These are phyloP conservation scores for Suhomyces sp. DNA, from an alignment of 805 yeast genomes.

Conservation along the genomic window DNA sequence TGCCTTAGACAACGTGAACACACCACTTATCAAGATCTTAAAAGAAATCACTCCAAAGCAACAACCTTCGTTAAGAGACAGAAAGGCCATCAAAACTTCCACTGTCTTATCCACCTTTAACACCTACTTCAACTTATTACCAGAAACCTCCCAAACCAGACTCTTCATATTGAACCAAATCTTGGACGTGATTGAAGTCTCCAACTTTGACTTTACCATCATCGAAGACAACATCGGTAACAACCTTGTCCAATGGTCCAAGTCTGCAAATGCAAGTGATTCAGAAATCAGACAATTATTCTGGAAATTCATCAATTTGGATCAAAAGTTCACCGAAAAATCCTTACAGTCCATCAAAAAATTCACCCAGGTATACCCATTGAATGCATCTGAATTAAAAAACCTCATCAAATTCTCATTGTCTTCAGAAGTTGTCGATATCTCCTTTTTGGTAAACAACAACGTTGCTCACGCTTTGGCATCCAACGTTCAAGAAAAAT, in stretches of 20 bases:
- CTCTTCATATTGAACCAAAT: constrained; percentile 31
- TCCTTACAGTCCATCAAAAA: constrained; percentile 36
- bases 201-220: constrained; percentile 32
- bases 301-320: constrained; percentile 41
- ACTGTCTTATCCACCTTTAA: constrained; percentile 41
- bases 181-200: constrained; percentile 29
- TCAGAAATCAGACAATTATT: constrained; percentile 29
- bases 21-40: constrained; percentile 26
- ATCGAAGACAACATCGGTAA: constrained; percentile 36
- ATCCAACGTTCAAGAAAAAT: constrained; percentile 25
- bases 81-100: constrained; percentile 42
- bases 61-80: constrained; percentile 43
- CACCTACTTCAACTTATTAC: constrained; percentile 42
- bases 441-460: constrained; percentile 42
- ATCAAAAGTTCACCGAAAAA: constrained; percentile 25
- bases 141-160: constrained; percentile 32
- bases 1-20: constrained; percentile 25
- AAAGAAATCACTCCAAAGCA: constrained; percentile 33
- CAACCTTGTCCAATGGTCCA: constrained; percentile 38
- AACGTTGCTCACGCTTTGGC: constrained; percentile 37
- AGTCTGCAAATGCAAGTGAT: constrained; percentile 29
- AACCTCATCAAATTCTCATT: constrained; percentile 38
- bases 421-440: constrained; percentile 36
- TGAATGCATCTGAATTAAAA: constrained; percentile 25
- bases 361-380: constrained; percentile 29